Evolutionary conservation across 2,329 filamentous ascomycete genomes (phyloP).

Genomic region (Diaporthe aspalathi): DNA sequence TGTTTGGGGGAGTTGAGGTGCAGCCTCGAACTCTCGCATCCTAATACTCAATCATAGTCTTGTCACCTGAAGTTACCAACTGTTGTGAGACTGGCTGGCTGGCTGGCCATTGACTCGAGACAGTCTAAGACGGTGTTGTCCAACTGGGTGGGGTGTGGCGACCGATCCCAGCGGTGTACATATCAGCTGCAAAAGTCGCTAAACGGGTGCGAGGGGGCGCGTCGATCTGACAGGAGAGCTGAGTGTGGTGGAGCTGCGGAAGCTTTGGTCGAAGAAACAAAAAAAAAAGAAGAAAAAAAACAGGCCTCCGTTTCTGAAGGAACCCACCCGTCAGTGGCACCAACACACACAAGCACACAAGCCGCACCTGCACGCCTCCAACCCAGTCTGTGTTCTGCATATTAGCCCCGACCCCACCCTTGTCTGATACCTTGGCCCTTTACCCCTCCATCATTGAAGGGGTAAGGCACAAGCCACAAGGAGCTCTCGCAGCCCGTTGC

Average conservation of each 20-base stretch:
- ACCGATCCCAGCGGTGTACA: not conserved
- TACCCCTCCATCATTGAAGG: slow-evolving; percentile 19
- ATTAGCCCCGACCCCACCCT: slow-evolving; percentile 26
- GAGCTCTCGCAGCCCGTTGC: slow-evolving; percentile 16
- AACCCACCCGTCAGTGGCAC: not conserved
- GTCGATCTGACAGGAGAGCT: not conserved
- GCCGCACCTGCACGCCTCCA: not conserved
- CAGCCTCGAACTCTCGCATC: not conserved
- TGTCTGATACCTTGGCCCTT: slow-evolving; percentile 1
- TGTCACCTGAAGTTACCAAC: slow-evolving; percentile 3
- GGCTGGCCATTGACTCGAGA: not conserved
- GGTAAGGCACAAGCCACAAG: slow-evolving; percentile 1
- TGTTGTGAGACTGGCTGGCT: slow-evolving; percentile 16
- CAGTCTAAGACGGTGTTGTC: slow-evolving; percentile 17
- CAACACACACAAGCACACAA: not conserved
- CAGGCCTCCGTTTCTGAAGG: slow-evolving; percentile 22
- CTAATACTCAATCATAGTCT: not conserved
- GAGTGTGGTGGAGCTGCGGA: not conserved
- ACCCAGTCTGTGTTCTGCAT: slow-evolving; percentile 30
- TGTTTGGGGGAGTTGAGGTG: not conserved
- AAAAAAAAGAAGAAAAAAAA: not conserved
- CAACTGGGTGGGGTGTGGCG: too few species aligned
- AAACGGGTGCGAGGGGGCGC: not conserved
- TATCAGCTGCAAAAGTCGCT: not conserved
- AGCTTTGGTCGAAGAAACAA: not conserved